These are phyloP conservation scores for Ceratocystis lukuohia DNA, from an alignment of 2,329 filamentous ascomycete genomes.

Conservation along the genomic window DNA sequence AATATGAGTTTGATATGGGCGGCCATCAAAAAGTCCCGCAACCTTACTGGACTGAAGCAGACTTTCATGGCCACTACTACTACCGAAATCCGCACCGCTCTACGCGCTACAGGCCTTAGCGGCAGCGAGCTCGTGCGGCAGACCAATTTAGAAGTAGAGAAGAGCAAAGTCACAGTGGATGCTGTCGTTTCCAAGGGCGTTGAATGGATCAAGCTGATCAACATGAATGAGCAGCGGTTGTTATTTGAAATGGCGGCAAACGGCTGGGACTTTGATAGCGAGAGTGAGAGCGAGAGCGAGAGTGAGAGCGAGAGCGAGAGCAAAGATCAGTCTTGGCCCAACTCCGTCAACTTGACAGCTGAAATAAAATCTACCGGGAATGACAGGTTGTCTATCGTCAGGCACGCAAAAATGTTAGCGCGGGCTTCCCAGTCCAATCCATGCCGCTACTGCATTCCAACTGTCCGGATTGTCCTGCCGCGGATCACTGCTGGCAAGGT, in stretches of 20 bases:
- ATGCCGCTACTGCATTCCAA: conserved; percentile 2
- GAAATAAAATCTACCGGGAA: background rate
- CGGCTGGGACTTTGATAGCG: conserved; percentile 8
- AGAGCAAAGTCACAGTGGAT: conserved; percentile 2
- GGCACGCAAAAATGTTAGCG: background rate
- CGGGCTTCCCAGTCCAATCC: conserved; percentile 1
- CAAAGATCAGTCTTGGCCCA: background rate
- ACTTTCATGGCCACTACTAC: background rate
- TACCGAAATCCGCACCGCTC: background rate
- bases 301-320: background rate
- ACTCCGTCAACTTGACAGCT: background rate
- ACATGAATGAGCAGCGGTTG: conserved; percentile 3
- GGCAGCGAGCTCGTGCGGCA: background rate
- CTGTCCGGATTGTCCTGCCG: background rate
- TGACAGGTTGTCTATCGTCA: background rate
- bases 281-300: background rate
- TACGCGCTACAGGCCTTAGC: background rate
- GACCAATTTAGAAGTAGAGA: background rate
- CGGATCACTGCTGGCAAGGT: background rate
- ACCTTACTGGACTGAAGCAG: conserved; percentile 1
- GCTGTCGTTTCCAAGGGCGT: conserved; percentile 1
- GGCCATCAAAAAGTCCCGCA: background rate
- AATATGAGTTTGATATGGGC: conserved; percentile 9
- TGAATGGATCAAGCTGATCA: conserved; percentile 10
- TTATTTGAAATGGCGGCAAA: conserved; percentile 8